Percentiles rank a stretch among this genome's conserved stretches.
These are phyloP conservation scores for Tolypocladium ovalisporum DNA, from an alignment of 2,329 filamentous ascomycete species.

Conservation along the genomic window DNA sequence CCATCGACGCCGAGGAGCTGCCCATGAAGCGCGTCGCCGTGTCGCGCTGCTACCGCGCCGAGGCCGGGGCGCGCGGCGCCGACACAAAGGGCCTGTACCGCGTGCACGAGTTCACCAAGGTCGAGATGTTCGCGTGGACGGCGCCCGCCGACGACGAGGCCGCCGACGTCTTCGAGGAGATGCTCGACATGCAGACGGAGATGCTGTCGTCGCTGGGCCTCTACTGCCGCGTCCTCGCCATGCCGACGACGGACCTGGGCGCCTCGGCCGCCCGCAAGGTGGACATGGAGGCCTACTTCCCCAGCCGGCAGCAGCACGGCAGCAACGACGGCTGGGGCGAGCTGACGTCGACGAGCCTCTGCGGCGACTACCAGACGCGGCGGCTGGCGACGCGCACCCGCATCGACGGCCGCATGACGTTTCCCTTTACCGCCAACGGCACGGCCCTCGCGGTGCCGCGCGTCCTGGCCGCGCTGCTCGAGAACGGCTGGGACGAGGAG, in stretches of 20 bases:
- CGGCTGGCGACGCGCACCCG: conserved; percentile 68
- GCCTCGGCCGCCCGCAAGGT: conserved; percentile 78
- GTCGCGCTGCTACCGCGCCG: conserved; percentile 89
- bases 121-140: conserved; percentile 95
- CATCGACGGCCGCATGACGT: conserved; percentile 45
- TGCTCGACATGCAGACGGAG: conserved; percentile 76
- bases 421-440: conserved; percentile 86
- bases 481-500: conserved; percentile 77
- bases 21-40: conserved; percentile 74
- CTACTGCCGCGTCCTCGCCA: conserved; percentile 81
- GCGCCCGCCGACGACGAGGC: conserved; percentile 39
- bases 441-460: conserved; percentile 87
- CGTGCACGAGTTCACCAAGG: conserved; percentile 97
- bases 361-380: conserved; percentile 87
- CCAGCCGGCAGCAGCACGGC: conserved; percentile 50
- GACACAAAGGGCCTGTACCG: conserved; percentile 93
- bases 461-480: conserved; percentile 77
- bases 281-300: conserved; percentile 93
- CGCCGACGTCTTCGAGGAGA: conserved; percentile 64
- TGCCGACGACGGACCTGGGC: conserved; percentile 82
- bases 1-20: conserved; percentile 52
- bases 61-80: conserved; percentile 80
- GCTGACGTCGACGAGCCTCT: conserved; percentile 81
- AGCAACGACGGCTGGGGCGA: conserved; percentile 68
- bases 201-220: conserved; percentile 69